Base-by-base conservation (phyloP, 192 early-diverging fungal species). In the Coemansia sp. region DNA sequence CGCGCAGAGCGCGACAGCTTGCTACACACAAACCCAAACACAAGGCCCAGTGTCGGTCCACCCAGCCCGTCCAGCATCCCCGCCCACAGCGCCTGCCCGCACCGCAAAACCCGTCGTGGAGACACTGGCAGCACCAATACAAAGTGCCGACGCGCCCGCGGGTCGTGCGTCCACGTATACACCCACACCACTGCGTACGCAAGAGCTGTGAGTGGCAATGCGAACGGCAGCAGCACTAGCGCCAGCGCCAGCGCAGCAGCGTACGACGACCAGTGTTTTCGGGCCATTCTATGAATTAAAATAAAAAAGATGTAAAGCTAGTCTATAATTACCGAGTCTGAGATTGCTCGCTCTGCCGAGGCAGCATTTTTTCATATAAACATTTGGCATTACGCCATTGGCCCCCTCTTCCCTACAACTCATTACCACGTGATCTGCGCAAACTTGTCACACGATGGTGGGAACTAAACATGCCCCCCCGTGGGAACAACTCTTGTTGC, bases 91-190 rank as follows among this genome's bases (percentile, higher is more conserved):
- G 76, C 76, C 32, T 63, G 65, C 19, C 63, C 58, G 76, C 76
- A 79, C 9, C 62, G 60, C 62, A 65, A 72, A 17, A 79, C 76
- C 2, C 76, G 65, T 29, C 76, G 65, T 18, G 69, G 75, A 27
- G 72, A 65, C 38, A 72, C 42, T 32, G 76, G 76, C 54, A 78
- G 66, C 8, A 78, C 66, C 43, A 39, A 43, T 17, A 78, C 35
- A 9, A 72, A 36, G 40, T 64, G 53, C 12, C 44, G 55, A 4
- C 76, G 62, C n/a, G 76, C 70, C 22, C 76, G 69, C 42, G 69
- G 76, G 70, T 78, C 76, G 50, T 72, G 76, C 7, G 76, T 78
- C 76, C 76, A 79, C 3, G 76, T 79, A 46, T 79, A 79, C 19
- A 72, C 50, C 76, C 76, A 79, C 24, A 79, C 76, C 4, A 79